Base-by-base conservation (phyloP, 208 protist species). In the Novymonas esmeraldas region DNA sequence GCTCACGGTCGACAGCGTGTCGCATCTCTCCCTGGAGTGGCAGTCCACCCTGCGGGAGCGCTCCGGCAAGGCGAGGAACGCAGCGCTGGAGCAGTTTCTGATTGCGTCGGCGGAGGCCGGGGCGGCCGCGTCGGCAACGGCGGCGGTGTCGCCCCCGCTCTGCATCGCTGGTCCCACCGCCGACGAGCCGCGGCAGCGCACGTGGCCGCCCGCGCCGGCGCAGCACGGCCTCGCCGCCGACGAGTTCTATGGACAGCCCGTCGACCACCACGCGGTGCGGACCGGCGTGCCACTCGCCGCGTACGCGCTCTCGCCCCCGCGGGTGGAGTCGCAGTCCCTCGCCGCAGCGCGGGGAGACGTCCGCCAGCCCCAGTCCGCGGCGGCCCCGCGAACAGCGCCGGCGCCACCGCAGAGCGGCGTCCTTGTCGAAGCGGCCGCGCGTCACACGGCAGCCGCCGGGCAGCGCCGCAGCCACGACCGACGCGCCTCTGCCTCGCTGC, bases 11-110 rank as follows among this genome's bases (percentile, higher is more conserved):
- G 70, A 81, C 28, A 72, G 73, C 34, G 67, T 82, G 13, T 36
- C 44, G 1, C 49, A 66, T 44, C 67, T 82, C 10, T 80, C 80
- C 33, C 41, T 71, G 45, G 80, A 79, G n/a, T 86, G 80, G 80
- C 75, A 82, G 52, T 58, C 56, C 22, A 73, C 76, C 7, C 69
- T 86, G 48, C 75, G 72, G 7, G 69, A 75, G 46, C 60, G 69
- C 20, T 26, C 52, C 36, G 50, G 69, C 39, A 75, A 64, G 55
- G 60, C 61, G 46, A 75, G 58, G 61, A 49, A 60, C 20, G 42
- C 33, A 29, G 69, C 52, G 26, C 58, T 75, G 61, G 69, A 75
- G 31, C 48, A 69, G 29, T 75, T 75, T 28, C 55, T 75, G 6
- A 67, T 75, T 31, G 69, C 69, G 13, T 75, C 69, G 11, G 69